These are phyloP conservation scores for Clavispora vitiphila DNA, from an alignment of 805 yeast species.

Conservation along the genomic window DNA sequence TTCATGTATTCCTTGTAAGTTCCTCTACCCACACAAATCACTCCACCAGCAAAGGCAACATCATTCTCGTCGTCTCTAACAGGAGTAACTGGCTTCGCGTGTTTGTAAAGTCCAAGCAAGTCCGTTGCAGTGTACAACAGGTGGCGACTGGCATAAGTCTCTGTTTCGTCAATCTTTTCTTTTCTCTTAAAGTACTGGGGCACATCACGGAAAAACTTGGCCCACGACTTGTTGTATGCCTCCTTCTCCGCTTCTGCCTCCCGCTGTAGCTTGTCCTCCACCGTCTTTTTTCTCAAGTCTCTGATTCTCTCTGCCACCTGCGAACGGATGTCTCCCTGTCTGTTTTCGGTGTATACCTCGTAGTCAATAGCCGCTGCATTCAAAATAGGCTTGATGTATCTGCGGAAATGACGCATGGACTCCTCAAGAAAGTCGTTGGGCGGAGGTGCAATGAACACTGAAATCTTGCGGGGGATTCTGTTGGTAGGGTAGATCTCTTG, in stretches of 20 bases:
- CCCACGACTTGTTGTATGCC: conserved; percentile 23
- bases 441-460: conserved; percentile 91
- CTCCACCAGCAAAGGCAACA: conserved; percentile 65
- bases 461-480: conserved; percentile 65
- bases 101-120: conserved; percentile 53
- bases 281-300: conserved; percentile 47
- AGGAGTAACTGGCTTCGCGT: conserved; percentile 22
- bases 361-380: conserved; percentile 82
- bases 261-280: conserved; percentile 7
- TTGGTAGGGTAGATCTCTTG: conserved; percentile 39
- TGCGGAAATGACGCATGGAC: conserved; percentile 66
- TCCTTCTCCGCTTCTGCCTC: conserved; percentile 3
- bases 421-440: conserved; percentile 85
- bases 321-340: conserved; percentile 86
- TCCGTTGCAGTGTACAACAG: conserved; percentile 39
- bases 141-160: conserved; percentile 22
- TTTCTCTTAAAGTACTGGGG: conserved; percentile 14
- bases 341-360: conserved; percentile 66
- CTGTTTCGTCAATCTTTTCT: conserved; percentile 20
- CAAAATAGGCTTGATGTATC: conserved; percentile 79
- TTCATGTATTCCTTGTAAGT: conserved; percentile 87
- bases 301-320: conserved; percentile 81
- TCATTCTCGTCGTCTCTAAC: conserved; percentile 40
- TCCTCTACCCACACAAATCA: conserved; percentile 90
- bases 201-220: conserved; percentile 19